Evolutionary conservation across 345 rosid species (phyloP), one percentile per base, ranked within the genome.

Genomic region (Moricandia moricandioides): DNA sequence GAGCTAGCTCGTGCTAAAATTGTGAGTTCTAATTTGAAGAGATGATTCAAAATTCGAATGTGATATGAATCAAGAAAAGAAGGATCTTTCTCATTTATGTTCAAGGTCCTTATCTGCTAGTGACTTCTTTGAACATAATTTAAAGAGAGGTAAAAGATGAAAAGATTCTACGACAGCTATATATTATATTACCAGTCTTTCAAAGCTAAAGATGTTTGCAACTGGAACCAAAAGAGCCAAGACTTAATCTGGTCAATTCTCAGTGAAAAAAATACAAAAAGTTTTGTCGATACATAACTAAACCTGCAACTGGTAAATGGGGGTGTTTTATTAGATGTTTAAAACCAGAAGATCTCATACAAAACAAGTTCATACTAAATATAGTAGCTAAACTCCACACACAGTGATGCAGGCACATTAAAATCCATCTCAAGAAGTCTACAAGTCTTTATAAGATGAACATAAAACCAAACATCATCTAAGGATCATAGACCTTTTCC

Each of bases 41-140:
- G 57, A 71, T 58, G 72, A 65, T 71, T 78, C 81, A 78, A 27
- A 65, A 71, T 49, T 71, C 72, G 71, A 35, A 58, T 78, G 37
- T 8, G 16, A 58, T 35, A 27, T 57, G 55, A 65, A 49, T 71
- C 72, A 35, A 78, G 57, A 39, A 61, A 35, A 66, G 14, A 78
- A 29, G 49, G 57, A 78, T 78, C 77, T 65, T 47, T 77, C 67
- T 70, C 62, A 64, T 33, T 47, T 0, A n/a, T 63, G 39, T 62
- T 21, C 65, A 63, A 69, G 65, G 69, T 62, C 70, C 39, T 39
- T 10, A 54, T 39, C 27, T n/a, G 27, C 21, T 70, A 49, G 24
- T 60, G 55, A 75, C 61, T 33, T 35, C 62, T 51, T 54, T 63
- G 75, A 54, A 70, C 8, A 69, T 30, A 54, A 6, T 4, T 43